Evolutionary conservation across 805 yeast species (phyloP).

Genomic region (Wickerhamiella allomyrinae): DNA sequence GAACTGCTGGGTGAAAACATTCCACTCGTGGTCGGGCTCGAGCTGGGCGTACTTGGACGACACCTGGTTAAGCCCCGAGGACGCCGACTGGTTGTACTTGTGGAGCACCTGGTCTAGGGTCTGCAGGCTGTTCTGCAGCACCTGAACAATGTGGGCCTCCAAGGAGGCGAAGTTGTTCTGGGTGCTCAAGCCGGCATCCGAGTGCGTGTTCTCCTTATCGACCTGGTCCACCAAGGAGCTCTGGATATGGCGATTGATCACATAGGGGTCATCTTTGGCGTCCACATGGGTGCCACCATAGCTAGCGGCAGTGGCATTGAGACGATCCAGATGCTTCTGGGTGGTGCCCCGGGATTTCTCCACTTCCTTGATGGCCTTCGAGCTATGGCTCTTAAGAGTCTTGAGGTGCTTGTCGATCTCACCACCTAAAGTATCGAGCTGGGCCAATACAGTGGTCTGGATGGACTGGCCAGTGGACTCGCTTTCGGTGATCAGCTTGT

Average conservation of each 20-base stretch:
- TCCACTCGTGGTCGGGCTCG: constrained; percentile 34
- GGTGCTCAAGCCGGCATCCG: constrained; percentile 30
- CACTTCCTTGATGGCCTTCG: constrained; percentile 27
- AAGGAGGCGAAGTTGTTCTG: constrained; percentile 30
- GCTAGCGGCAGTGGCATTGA: constrained; percentile 23
- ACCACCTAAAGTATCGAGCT: constrained; percentile 27
- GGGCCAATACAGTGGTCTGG: constrained; percentile 30
- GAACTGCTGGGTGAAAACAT: constrained; percentile 26
- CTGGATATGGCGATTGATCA: constrained; percentile 28
- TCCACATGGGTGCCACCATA: constrained; percentile 26
- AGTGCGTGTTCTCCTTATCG: constrained; percentile 32
- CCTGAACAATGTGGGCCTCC: constrained; percentile 32
- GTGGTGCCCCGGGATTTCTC: constrained; percentile 25
- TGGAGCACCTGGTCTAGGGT: constrained; percentile 22
- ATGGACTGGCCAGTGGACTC: constrained; percentile 27
- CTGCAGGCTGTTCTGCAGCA: constrained; percentile 28
- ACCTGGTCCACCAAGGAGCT: constrained; percentile 30
- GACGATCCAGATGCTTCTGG: constrained; percentile 28
- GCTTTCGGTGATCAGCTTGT: constrained; percentile 24
- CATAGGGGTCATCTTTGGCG: constrained; percentile 33
- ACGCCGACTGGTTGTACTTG: constrained; percentile 22
- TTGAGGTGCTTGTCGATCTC: constrained; percentile 33
- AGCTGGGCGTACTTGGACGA: constrained; percentile 25
- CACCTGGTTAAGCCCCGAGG: constrained; percentile 22
- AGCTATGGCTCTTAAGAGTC: constrained; percentile 25